A percentile compares a stretch with the other conserved stretches of the same genome.
These are phyloP conservation scores for Salix viminalis DNA, from an alignment of 345 rosid genomes.

Conservation along the genomic window DNA sequence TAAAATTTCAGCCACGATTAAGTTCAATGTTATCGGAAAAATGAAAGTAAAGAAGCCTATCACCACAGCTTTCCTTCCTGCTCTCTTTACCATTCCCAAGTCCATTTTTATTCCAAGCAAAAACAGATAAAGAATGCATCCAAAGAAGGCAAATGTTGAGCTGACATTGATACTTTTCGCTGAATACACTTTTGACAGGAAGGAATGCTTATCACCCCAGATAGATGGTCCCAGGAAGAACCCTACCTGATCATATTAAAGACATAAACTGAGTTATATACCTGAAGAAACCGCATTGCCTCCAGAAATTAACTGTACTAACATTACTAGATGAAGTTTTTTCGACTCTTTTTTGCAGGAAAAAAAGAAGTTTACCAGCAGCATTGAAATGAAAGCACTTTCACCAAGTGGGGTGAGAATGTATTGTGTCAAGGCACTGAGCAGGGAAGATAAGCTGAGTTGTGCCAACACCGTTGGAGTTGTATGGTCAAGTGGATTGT, in stretches of 20 bases:
- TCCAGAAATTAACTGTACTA: background rate
- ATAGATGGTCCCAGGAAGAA: slow-evolving; percentile 17
- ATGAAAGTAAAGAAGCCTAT: slow-evolving; percentile 10
- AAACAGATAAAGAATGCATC: slow-evolving; percentile 19
- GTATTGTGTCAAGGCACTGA: slow-evolving; percentile 3
- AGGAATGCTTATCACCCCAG: background rate
- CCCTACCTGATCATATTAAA: slow-evolving; percentile 15
- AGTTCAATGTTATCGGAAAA: background rate
- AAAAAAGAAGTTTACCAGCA: slow-evolving; percentile 9
- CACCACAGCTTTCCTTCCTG: slow-evolving; percentile 14
- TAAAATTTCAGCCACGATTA: background rate
- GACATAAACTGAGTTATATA: background rate
- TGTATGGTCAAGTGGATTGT: background rate
- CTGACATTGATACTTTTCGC: background rate
- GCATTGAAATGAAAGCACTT: slow-evolving; percentile 23
- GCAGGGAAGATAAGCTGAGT: slow-evolving; percentile 2
- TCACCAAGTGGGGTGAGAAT: slow-evolving; percentile 26
- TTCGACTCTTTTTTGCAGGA: background rate
- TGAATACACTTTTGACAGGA: slow-evolving; percentile 1
- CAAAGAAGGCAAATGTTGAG: slow-evolving; percentile 22
- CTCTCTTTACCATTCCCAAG: slow-evolving; percentile 8
- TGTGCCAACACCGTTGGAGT: slow-evolving; percentile 11
- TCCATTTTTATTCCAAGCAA: slow-evolving; percentile 20
- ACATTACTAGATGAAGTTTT: background rate
- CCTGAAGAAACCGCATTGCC: background rate